Percentiles rank a stretch among this genome's conserved stretches.
phyloP scores from a whole-genome alignment of 169 alveolate species.

The Eimeria praecox region DNA sequence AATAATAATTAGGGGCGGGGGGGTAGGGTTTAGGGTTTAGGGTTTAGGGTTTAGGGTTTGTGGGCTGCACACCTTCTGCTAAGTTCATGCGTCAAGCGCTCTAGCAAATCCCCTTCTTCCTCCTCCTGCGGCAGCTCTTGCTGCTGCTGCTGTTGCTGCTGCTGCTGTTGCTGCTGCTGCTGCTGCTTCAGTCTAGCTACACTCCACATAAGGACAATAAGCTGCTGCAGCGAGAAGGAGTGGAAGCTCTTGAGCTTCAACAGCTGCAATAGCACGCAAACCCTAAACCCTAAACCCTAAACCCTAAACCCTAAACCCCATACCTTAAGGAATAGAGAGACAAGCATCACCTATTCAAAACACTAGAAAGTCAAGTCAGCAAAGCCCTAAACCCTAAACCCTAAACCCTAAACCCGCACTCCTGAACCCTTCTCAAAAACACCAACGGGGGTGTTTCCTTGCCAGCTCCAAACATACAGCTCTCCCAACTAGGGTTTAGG shows the following conservation, averaged over 20 bases:
- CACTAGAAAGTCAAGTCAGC: background rate
- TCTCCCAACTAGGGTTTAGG: constrained; percentile 28
- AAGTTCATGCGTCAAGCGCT: background rate
- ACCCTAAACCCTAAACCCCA: background rate
- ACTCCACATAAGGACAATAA: background rate
- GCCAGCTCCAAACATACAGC: too few relatives aligned
- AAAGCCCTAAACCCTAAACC: constrained; percentile 12
- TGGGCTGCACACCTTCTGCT: background rate
- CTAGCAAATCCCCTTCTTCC: background rate
- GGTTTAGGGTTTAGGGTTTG: constrained; percentile 15
- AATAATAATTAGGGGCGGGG: background rate
- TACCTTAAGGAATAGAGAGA: constrained; percentile 12
- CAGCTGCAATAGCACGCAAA: constrained; percentile 15
- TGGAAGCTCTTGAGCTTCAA: background rate
- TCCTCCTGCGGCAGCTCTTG: background rate
- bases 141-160: constrained; percentile 37
- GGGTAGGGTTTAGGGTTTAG: constrained; percentile 9
- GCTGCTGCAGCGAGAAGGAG: constrained; percentile 47
- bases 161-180: constrained; percentile 37
- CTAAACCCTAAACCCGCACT: background rate
- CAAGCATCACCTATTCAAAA: background rate
- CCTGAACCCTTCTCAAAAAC: background rate
- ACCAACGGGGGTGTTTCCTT: background rate
- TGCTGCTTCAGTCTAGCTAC: background rate
- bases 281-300: constrained; percentile 44